Base-by-base conservation (phyloP, 225 moss, liverwort and hornwort species). In the Bryum argenteum region DNA sequence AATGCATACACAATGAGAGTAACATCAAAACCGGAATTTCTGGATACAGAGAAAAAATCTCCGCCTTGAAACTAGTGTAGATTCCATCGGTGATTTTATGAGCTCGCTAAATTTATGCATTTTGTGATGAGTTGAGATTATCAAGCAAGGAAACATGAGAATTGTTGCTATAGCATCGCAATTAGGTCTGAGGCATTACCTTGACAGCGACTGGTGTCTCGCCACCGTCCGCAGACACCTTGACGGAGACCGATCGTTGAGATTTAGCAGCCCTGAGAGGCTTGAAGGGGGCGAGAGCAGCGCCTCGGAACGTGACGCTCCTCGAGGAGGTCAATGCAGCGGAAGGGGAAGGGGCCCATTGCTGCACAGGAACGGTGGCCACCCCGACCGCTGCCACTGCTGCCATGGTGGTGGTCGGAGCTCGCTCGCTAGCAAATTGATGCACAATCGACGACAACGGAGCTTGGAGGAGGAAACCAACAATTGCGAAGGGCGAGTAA, bases 281-380 rank as follows among this genome's bases (percentile, higher is more conserved):
- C 33, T 70, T 76, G 61, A 50, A 6, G 7, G 33, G 33, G 33
- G 33, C 70, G 44, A 58, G 28, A 21, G 73, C 70, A 65, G 76
- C 23, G 55, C 83, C 83, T 42, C 79, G 59, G 70, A 80, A 80
- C 16, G 73, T 69, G 54, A 80, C 77, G 69, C 70, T 73, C 40
- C 73, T 58, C n/a, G 79, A 72, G 14, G 76, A 69, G 24, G 58
- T 45, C 39, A 41, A 10, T 9, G 54, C 45, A 4, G 57, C 57
- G 19, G 79, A 47, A 26, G 77, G 54, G 54, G 83, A 56, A n/a
- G 17, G 48, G 15, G 70, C 54, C 76, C 59, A 77, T 18, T 77
- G 76, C 18, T 77, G 76, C 69, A 70, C 54, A 8, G 83, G 72
- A 33, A 67, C 63, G 1, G 69, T 62, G 1, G 69, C 57, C 16